Evolutionary conservation across 768 basidiomycete genomes (phyloP), one percentile per base, ranked within the genome.

Genomic region (Suillus subalutaceus): DNA sequence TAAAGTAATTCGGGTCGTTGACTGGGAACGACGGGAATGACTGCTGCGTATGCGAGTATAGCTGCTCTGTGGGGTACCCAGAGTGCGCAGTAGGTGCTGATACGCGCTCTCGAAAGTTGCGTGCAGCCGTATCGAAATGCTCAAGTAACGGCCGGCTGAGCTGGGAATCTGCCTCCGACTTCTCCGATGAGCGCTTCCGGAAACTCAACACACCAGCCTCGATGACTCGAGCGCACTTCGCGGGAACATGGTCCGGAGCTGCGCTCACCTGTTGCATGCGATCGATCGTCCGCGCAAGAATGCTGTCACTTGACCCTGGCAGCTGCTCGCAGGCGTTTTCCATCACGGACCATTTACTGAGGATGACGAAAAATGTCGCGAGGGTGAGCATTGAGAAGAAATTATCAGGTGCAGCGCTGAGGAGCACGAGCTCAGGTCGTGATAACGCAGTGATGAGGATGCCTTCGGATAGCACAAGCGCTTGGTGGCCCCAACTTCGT

Each of bases 171-270:
- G 64, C 65, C 44, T 71, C 69, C 43, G 70, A 50, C 61, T 72
- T 70, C 63, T 77, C 70, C 61, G 68, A 65, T 66, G 72, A 57
- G 66, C 75, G 75, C 67, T 65, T 72, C 65, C 69, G 72, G 52
- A 78, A 79, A 44, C 77, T 71, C 23, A 73, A 63, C 56, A 76
- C 71, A 0, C 77, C 73, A 40, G 78, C 72, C 23, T 76, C 74
- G 16, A 83, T 80, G 4, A 83, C 63, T 60, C 81, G 79, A n/a
- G 82, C 79, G 53, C 81, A 82, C 56, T 77, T 82, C 50, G 79
- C 79, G 3, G 83, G 72, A 2, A 74, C 70, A 66, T 83, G 82
- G 58, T 83, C 82, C 1, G 76, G 76, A 4, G 81, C 72, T 60
- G 75, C 75, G 13, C 82, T 77, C 16, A 80, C 67, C 32, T 73